phyloP scores from a whole-genome alignment of 345 rosid genomes.

The Alliaria petiolata region DNA sequence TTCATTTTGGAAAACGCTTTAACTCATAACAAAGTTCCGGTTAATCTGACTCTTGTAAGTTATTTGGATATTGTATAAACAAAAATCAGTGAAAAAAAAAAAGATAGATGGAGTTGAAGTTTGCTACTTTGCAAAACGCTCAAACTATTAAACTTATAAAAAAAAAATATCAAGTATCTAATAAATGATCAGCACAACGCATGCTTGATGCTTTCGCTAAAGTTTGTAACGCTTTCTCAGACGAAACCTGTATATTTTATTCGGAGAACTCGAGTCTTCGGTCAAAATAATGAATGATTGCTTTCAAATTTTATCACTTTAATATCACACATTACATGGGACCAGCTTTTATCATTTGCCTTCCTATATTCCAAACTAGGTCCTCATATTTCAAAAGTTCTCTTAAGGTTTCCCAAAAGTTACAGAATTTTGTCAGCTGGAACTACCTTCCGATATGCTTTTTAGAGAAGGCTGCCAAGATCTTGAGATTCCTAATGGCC shows the following conservation, averaged over 20 bases:
- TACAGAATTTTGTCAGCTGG: constrained; percentile 33
- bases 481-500: constrained; percentile 46
- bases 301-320: not conserved
- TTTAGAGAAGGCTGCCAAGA: constrained; percentile 91
- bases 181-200: constrained; percentile 16
- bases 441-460: constrained; percentile 83
- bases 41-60: too few species aligned
- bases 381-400: constrained; percentile 3
- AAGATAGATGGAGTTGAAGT: too few species aligned
- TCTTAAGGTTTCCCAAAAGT: not conserved
- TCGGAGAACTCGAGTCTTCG: not conserved
- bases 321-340: constrained; percentile 14
- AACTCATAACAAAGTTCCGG: too few species aligned
- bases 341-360: constrained; percentile 10
- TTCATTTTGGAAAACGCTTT: too few species aligned
- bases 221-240: not conserved
- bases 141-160: too few species aligned
- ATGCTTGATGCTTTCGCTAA: constrained; percentile 9
- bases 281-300: constrained; percentile 8
- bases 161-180: not conserved
- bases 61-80: too few species aligned
- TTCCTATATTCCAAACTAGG: constrained; percentile 15
- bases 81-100: too few species aligned
- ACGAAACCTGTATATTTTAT: not conserved
- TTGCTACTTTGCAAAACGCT: too few species aligned